Base-by-base conservation (phyloP, 2,329 filamentous ascomycete genomes). In the Leptographium radiaticola region DNA sequence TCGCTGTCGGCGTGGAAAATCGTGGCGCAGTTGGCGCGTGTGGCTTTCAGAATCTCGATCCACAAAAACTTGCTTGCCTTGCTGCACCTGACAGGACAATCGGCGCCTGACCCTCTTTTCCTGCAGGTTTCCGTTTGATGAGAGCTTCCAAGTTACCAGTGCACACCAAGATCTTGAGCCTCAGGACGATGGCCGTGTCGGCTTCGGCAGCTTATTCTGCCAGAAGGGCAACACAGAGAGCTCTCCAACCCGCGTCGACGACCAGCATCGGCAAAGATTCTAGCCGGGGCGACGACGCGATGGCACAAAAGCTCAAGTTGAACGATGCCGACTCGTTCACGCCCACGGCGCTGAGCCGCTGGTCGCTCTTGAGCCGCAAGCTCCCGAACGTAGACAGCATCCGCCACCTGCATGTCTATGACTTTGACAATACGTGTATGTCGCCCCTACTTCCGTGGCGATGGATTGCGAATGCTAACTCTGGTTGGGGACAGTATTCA, bases 341-440 rank as follows among this genome's bases (percentile, higher is more conserved):
- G 1, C 68, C 86, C 56, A 94, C 88, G 16, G 80, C 84, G 44
- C 71, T 95, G 58, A 84, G 84, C 67, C 76, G 90, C 60, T 96
- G 90, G 90, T 95, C 88, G 43, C 81, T 89, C 61, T 72, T 84
- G 57, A 81, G 83, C 63, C 84, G 81, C 64, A 77, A 84, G 57
- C 74, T 53, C 8, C 49, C 59, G 79, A 78, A 80, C 36, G 75
- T 82, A 12, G 75, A 85, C 44, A 74, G 80, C 53, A 84, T 97
- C 68, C 88, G 81, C 66, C 72, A 81, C 10, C 81, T 98, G 52
- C 91, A 97, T 65, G 79, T 98, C 61, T 97, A 97, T 71, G 93
- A 98, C 68, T 98, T 97, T 68, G 93, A 98, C 70, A 97, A 98
- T 65, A 97, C 91, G 40, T 72, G 87, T 91, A 73, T 66, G 84